These are phyloP conservation scores for Aspergillus proliferans DNA, from an alignment of 2,329 filamentous ascomycete species.

Conservation along the genomic window DNA sequence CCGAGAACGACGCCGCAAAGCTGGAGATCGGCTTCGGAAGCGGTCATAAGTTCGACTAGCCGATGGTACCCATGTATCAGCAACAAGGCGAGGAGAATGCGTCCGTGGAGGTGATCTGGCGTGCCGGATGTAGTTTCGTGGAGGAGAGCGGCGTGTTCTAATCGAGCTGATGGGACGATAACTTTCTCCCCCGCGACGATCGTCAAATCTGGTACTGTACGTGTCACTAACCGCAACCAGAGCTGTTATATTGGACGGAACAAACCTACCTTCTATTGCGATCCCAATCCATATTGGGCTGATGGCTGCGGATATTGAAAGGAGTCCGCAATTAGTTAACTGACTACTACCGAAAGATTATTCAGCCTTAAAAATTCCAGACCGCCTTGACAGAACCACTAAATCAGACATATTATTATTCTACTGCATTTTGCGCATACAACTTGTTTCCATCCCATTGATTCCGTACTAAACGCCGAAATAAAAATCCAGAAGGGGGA, in stretches of 20 bases:
- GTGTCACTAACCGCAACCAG: constrained; percentile 6
- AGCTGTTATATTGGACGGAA: background rate
- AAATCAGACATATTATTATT: too few species aligned
- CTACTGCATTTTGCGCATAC: too few species aligned
- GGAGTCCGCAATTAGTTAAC: too few species aligned
- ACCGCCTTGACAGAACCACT: too few species aligned
- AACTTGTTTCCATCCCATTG: too few species aligned
- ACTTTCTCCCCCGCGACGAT: constrained; percentile 39
- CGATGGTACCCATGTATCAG: constrained; percentile 39
- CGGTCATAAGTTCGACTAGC: constrained; percentile 27
- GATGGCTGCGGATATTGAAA: background rate
- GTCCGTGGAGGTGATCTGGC: constrained; percentile 33
- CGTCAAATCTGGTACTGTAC: constrained; percentile 27
- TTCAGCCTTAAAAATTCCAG: too few species aligned
- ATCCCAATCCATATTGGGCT: constrained; percentile 33
- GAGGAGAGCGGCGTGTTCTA: constrained; percentile 26
- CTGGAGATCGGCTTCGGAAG: constrained; percentile 36
- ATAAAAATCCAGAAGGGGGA: background rate
- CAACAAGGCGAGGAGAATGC: constrained; percentile 32
- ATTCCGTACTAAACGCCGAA: too few species aligned
- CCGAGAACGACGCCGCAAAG: constrained; percentile 37
- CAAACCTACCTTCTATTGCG: constrained; percentile 36
- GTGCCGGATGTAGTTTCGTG: constrained; percentile 31
- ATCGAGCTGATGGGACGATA: constrained; percentile 31
- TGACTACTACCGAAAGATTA: too few species aligned